Percentiles rank a stretch among this genome's conserved stretches.
These are phyloP conservation scores for Solanum gandarillasii DNA, from an alignment of 257 asterid genomes.

Conservation along the genomic window DNA sequence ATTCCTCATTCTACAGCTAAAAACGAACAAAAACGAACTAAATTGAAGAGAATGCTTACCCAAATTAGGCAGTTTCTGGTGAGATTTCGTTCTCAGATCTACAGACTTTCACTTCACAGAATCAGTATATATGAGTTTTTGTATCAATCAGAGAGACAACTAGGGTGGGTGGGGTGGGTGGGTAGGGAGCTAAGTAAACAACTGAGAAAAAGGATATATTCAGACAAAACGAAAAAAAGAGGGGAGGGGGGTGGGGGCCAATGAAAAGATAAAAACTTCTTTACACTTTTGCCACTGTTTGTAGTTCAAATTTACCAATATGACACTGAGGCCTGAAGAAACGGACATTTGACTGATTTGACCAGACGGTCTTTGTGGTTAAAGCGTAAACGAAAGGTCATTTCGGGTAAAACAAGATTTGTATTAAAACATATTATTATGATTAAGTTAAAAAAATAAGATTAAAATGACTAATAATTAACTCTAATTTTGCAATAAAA, in stretches of 20 bases:
- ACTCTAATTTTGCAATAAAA: not conserved
- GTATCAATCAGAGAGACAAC: not conserved
- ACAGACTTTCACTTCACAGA: not conserved
- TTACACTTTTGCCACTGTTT: not conserved
- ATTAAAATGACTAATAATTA: not conserved
- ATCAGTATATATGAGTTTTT: not conserved
- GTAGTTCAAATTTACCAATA: not conserved
- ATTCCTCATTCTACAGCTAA: not conserved
- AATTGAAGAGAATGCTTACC: conserved; percentile 29
- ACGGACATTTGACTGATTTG: not conserved
- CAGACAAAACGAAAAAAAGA: not conserved
- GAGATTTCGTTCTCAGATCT: not conserved
- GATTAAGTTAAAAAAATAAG: too few relatives aligned
- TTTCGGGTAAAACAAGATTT: not conserved
- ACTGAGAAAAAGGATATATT: not conserved
- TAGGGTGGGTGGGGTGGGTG: not conserved
- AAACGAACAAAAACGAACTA: not conserved
- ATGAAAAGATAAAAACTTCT: not conserved
- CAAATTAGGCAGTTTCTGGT: conserved; percentile 2
- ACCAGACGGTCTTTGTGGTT: not conserved
- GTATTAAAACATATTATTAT: not conserved
- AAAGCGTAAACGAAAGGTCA: not conserved
- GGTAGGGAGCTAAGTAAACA: not conserved
- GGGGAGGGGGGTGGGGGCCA: not conserved
- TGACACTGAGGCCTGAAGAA: not conserved